Percentiles rank a stretch among this genome's conserved stretches.
phyloP scores from a whole-genome alignment of 345 rosid species.

The Eucalyptus polybractea region DNA sequence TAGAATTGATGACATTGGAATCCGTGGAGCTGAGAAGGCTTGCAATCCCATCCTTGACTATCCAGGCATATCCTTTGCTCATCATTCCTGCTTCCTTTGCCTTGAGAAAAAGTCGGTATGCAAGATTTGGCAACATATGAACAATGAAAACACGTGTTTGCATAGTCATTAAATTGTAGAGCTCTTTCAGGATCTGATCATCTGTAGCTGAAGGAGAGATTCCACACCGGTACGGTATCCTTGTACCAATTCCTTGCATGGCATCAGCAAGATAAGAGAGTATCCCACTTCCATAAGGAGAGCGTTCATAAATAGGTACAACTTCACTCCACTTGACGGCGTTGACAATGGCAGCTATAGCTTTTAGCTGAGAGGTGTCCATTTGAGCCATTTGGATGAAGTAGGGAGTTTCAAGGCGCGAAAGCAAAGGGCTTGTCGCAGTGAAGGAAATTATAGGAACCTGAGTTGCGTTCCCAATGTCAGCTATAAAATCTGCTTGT shows the following conservation, averaged over 20 bases:
- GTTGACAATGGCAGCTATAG: slow-evolving; percentile 21
- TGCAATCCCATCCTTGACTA: slow-evolving; percentile 11
- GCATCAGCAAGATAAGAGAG: slow-evolving; percentile 20
- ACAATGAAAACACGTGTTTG: slow-evolving; percentile 52
- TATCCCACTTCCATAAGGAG: slow-evolving; percentile 26
- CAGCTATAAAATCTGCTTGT: background rate
- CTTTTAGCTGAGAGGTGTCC: slow-evolving; percentile 28
- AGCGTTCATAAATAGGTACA: slow-evolving; percentile 19
- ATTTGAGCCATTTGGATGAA: slow-evolving; percentile 22
- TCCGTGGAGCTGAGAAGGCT: background rate
- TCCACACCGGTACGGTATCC: slow-evolving; percentile 3
- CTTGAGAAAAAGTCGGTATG: too few relatives aligned
- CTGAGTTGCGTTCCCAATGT: slow-evolving; percentile 5
- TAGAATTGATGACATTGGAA: background rate
- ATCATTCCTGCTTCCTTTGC: slow-evolving; percentile 47
- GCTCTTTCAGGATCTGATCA: slow-evolving; percentile 19
- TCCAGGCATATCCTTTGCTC: slow-evolving; percentile 50
- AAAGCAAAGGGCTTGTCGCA: slow-evolving; percentile 21
- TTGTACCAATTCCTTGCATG: slow-evolving; percentile 4
- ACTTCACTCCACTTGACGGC: slow-evolving; percentile 28
- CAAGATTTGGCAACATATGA: too few relatives aligned
- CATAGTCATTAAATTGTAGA: slow-evolving; percentile 34
- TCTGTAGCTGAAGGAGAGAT: slow-evolving; percentile 20
- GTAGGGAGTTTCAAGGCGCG: slow-evolving; percentile 1
- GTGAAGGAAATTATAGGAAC: slow-evolving; percentile 43